A percentile compares a stretch with the other conserved stretches of the same genome.
These are phyloP conservation scores for Pseudomicrostroma phylloplanum DNA, from an alignment of 1,284 basidiomycete genomes.

Conservation along the genomic window DNA sequence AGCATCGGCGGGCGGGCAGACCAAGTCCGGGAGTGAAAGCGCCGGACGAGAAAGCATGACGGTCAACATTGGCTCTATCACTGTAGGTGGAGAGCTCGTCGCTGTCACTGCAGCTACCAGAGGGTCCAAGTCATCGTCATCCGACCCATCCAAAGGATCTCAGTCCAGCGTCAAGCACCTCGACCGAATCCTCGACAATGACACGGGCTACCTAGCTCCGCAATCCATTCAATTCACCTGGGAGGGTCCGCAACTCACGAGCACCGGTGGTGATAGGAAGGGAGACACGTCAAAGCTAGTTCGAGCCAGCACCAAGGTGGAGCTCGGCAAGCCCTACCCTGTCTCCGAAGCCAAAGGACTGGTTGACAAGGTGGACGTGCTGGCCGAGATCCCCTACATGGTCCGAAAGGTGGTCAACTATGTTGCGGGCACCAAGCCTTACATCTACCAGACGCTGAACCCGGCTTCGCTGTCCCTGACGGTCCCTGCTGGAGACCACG, in stretches of 20 bases:
- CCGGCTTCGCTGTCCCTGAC: slow-evolving; percentile 64
- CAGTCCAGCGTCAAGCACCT: slow-evolving; percentile 65
- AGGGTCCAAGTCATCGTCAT: slow-evolving; percentile 19
- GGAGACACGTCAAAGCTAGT: slow-evolving; percentile 24
- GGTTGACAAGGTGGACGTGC: slow-evolving; percentile 92
- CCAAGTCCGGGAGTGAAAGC: slow-evolving; percentile 4
- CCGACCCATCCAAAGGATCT: slow-evolving; percentile 61
- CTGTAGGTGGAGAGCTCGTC: slow-evolving; percentile 69
- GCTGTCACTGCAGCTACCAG: slow-evolving; percentile 57
- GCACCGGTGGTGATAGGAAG: slow-evolving; percentile 13
- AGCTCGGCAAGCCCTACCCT: slow-evolving; percentile 39
- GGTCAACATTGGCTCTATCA: slow-evolving; percentile 78
- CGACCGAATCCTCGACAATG: slow-evolving; percentile 60
- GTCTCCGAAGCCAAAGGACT: slow-evolving; percentile 60
- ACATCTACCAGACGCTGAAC: slow-evolving; percentile 89
- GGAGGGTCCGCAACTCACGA: slow-evolving; percentile 62
- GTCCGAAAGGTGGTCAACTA: slow-evolving; percentile 83
- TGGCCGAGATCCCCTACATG: slow-evolving; percentile 90
- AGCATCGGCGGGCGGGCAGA: slow-evolving; percentile 6
- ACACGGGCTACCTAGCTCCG: slow-evolving; percentile 77
- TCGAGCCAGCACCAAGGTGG: slow-evolving; percentile 24
- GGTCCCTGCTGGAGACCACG: slow-evolving; percentile 54
- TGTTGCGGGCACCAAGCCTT: slow-evolving; percentile 84
- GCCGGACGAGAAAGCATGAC: slow-evolving; percentile 26
- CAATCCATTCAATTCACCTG: slow-evolving; percentile 68